phyloP scores from a whole-genome alignment of 2,329 filamentous ascomycete genomes.

The Exophiala oligosperma region DNA sequence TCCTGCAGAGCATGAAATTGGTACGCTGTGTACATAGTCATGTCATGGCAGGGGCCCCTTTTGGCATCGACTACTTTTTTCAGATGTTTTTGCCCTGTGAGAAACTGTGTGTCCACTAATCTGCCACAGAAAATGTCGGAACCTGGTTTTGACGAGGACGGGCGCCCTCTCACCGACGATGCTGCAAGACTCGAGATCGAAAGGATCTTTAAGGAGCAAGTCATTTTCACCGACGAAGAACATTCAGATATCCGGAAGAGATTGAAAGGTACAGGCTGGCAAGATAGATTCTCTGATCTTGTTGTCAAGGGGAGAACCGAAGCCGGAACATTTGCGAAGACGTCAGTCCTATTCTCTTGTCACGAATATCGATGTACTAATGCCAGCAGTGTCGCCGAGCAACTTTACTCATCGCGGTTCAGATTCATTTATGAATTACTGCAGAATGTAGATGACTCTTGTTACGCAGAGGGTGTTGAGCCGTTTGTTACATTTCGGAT shows the following conservation, averaged over 20 bases:
- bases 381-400: conserved; percentile 12
- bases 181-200: conserved; percentile 12
- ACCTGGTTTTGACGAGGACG: conserved; percentile 8
- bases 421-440: conserved; percentile 16
- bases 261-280: too few species aligned
- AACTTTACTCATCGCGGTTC: conserved; percentile 19
- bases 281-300: not conserved
- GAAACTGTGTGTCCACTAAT: not conserved
- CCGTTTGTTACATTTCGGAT: conserved; percentile 17
- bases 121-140: conserved; percentile 9
- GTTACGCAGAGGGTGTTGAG: conserved; percentile 4
- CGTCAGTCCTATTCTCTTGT: conserved; percentile 3
- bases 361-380: conserved; percentile 1
- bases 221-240: conserved; percentile 6
- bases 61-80: not conserved
- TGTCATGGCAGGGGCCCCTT: too few species aligned
- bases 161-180: conserved; percentile 2
- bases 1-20: too few species aligned
- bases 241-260: too few species aligned
- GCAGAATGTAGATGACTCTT: conserved; percentile 45
- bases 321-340: conserved; percentile 8
- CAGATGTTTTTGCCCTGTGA: not conserved
- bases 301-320: not conserved
- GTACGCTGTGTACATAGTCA: too few species aligned
- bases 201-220: conserved; percentile 6